Percentiles rank a stretch among this genome's conserved stretches.
These are phyloP conservation scores for Cyphellophora attinorum DNA, from an alignment of 2,329 filamentous ascomycete genomes.

Conservation along the genomic window DNA sequence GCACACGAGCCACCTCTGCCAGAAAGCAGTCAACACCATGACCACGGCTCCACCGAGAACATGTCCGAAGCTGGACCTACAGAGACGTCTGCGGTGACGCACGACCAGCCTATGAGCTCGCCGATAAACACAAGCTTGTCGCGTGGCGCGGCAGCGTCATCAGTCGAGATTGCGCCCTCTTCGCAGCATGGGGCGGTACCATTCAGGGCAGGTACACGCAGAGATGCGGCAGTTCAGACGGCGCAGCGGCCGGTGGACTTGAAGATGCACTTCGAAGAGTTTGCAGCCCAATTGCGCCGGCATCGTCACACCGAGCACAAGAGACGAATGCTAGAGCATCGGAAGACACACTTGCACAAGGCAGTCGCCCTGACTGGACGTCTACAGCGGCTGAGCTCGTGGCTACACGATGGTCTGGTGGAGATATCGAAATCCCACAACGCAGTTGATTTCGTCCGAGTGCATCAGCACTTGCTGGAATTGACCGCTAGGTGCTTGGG, in stretches of 20 bases:
- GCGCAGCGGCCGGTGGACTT: constrained; percentile 6
- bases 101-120: too few relatives aligned
- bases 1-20: constrained; percentile 3
- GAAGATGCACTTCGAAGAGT: constrained; percentile 32
- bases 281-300: constrained; percentile 31
- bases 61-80: constrained; percentile 14
- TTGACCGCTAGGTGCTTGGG: constrained; percentile 33
- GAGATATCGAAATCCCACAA: constrained; percentile 36
- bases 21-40: constrained; percentile 9
- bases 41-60: constrained; percentile 12
- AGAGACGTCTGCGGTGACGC: too few relatives aligned
- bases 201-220: too few relatives aligned
- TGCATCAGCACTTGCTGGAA: constrained; percentile 34
- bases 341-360: constrained; percentile 30
- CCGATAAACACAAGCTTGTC: too few relatives aligned
- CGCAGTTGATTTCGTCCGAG: constrained; percentile 32
- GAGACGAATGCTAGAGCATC: constrained; percentile 29
- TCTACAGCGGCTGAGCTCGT: constrained; percentile 30
- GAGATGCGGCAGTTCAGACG: too few relatives aligned
- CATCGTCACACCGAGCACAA: constrained; percentile 32
- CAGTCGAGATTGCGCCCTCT: too few relatives aligned
- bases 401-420: constrained; percentile 34
- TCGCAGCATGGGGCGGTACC: too few relatives aligned
- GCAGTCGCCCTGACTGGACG: constrained; percentile 34
- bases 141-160: too few relatives aligned